Conservation (phyloP, 2,329 filamentous ascomycete genomes). For the Teratosphaeriaceae sp. region DNA sequence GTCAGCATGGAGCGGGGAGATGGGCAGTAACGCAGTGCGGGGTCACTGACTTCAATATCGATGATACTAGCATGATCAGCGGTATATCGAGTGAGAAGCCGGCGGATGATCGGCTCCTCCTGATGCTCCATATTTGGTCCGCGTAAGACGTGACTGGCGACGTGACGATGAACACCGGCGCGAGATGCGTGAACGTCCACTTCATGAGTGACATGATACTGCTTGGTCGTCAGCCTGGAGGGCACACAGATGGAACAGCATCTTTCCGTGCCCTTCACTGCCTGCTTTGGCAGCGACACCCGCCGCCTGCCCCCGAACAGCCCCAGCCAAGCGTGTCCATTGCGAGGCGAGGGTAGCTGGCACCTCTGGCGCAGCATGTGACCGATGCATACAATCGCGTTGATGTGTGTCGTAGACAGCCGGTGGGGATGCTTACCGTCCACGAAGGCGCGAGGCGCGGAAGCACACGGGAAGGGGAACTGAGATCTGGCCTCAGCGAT, state of each 20-base stretch:
- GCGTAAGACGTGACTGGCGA: conserved; percentile 60
- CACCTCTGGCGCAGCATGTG: no score
- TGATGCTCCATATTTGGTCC: conserved; percentile 60
- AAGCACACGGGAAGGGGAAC: no score
- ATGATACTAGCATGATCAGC: conserved; percentile 59
- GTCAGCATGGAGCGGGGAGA: neutral
- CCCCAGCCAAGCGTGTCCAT: neutral
- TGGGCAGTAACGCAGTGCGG: neutral
- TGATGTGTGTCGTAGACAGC: no score
- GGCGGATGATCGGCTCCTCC: conserved; percentile 51
- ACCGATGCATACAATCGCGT: no score
- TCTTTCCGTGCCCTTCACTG: neutral
- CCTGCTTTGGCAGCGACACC: neutral
- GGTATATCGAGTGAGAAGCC: conserved; percentile 63
- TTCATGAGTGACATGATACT: conserved; percentile 27
- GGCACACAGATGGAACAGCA: neutral
- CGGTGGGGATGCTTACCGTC: no score
- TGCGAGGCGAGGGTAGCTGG: neutral
- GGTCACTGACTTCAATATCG: conserved; percentile 50
- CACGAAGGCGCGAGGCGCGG: no score
- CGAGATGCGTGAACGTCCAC: conserved; percentile 30
- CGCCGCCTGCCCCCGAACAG: neutral
- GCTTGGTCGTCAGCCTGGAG: conserved; percentile 9
- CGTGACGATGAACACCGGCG: conserved; percentile 45
- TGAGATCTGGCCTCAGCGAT: no score